Conservation (phyloP, 768 basidiomycete species). For the Rhodotorula babjevae region DNA sequence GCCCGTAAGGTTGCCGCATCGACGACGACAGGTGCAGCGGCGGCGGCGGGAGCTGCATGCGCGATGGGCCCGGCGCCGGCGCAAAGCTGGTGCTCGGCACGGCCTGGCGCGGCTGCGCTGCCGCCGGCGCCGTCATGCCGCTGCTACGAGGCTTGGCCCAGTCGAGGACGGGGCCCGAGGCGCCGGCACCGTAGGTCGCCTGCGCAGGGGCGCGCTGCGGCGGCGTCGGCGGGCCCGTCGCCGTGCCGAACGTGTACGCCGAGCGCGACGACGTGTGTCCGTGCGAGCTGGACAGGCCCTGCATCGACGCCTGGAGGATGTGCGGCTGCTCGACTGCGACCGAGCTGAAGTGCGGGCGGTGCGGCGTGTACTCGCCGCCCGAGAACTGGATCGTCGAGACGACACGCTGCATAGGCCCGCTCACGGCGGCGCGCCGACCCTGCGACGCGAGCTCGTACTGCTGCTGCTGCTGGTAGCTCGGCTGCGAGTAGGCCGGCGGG, state of each 20-base stretch:
- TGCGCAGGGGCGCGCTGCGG: not conserved
- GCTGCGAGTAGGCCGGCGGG: too few relatives aligned
- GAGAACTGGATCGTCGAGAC: not conserved
- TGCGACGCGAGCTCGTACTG: not conserved
- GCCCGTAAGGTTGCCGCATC: too few relatives aligned
- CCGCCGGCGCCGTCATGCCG: not conserved
- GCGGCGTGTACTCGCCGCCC: slow-evolving; percentile 4
- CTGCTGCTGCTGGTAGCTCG: too few relatives aligned
- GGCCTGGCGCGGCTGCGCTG: not conserved
- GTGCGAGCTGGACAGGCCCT: too few relatives aligned
- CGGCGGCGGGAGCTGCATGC: not conserved
- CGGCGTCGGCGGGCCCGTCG: not conserved
- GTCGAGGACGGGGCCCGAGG: not conserved
- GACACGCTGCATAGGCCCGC: slow-evolving; percentile 5
- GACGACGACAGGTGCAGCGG: too few relatives aligned
- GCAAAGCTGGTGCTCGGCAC: not conserved
- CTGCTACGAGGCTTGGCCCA: slow-evolving; percentile 10
- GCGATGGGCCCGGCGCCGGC: not conserved
- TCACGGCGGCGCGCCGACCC: not conserved
- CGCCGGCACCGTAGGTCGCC: not conserved
- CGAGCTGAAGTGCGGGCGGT: not conserved
- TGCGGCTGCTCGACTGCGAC: not conserved
- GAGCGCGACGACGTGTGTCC: too few relatives aligned
- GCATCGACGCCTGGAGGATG: not conserved
- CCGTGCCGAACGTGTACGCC: not conserved